Conservation (phyloP, 805 yeast genomes). For the Saccharomyces eubayanus region DNA sequence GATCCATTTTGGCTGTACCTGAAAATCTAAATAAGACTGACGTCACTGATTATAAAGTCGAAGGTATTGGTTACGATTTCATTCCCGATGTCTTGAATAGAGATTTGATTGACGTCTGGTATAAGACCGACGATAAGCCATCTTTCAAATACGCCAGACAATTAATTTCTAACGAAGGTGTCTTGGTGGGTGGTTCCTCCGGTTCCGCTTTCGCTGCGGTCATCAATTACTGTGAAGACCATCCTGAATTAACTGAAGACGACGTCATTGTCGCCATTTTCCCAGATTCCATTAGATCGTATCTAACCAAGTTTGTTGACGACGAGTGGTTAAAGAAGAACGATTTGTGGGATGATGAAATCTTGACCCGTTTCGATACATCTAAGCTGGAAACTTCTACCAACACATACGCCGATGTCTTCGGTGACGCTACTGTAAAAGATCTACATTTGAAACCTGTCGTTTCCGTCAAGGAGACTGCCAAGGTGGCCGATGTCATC, state of each 20-base stretch:
- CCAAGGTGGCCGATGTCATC: conserved; percentile 56
- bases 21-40: conserved; percentile 54
- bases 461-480: conserved; percentile 56
- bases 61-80: conserved; percentile 88
- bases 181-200: conserved; percentile 82
- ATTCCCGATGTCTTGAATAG: conserved; percentile 74
- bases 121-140: conserved; percentile 77
- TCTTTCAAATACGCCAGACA: conserved; percentile 75
- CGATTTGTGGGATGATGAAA: conserved; percentile 55
- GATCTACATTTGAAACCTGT: conserved; percentile 74
- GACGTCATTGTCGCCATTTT: conserved; percentile 71
- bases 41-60: conserved; percentile 60
- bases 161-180: conserved; percentile 76
- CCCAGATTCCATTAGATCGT: conserved; percentile 84
- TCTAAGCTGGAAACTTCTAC: conserved; percentile 11
- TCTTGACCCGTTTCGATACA: conserved; percentile 32
- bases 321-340: conserved; percentile 85
- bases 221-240: conserved; percentile 55
- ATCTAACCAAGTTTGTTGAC: conserved; percentile 78
- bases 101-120: conserved; percentile 62
- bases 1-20: conserved; percentile 77
- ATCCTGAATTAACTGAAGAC: conserved; percentile 53
- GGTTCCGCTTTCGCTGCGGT: conserved; percentile 81
- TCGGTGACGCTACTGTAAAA: conserved; percentile 50
- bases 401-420: conserved; percentile 34